Conservation (phyloP, 768 basidiomycete species). For the Leccinum uliginosum region DNA sequence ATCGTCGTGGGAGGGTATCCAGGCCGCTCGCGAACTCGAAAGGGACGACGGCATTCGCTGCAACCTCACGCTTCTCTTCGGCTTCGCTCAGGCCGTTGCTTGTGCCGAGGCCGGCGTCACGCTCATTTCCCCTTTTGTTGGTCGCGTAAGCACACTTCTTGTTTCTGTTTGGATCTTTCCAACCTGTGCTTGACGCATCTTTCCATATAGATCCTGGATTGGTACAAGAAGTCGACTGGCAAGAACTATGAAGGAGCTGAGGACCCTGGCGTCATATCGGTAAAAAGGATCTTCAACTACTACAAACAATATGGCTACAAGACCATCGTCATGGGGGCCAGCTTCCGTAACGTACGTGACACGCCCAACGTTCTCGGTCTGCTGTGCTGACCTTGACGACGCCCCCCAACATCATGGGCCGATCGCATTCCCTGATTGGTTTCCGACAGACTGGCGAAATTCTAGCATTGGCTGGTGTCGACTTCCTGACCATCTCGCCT, state of each 20-base stretch:
- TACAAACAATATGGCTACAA: constrained; percentile 99
- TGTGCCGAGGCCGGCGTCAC: constrained; percentile 98
- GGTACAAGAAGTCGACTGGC: constrained; percentile 93
- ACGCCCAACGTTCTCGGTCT: neutral
- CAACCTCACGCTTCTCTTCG: constrained; percentile 98
- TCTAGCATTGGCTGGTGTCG: constrained; percentile 90
- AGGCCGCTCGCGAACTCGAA: constrained; percentile 96
- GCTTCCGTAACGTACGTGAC: constrained; percentile 89
- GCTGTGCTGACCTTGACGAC: constrained; percentile 2
- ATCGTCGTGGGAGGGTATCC: constrained; percentile 99
- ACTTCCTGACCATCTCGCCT: constrained; percentile 96
- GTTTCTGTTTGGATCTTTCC: constrained; percentile 7
- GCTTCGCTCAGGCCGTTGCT: constrained; percentile 97
- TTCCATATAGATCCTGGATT: constrained; percentile 82
- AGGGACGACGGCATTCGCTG: constrained; percentile 91
- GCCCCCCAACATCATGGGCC: neutral
- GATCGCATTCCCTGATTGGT: constrained; percentile 6
- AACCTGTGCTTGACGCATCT: constrained; percentile 3
- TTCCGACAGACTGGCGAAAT: constrained; percentile 76
- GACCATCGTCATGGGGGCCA: constrained; percentile 99
- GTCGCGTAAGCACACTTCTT: constrained; percentile 60
- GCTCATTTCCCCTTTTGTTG: constrained; percentile 98
- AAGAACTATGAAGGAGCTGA: constrained; percentile 85
- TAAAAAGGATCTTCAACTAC: constrained; percentile 97
- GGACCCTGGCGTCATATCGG: constrained; percentile 94